phyloP scores from a whole-genome alignment of 164 flowering plant species.

The Saururus chinensis region DNA sequence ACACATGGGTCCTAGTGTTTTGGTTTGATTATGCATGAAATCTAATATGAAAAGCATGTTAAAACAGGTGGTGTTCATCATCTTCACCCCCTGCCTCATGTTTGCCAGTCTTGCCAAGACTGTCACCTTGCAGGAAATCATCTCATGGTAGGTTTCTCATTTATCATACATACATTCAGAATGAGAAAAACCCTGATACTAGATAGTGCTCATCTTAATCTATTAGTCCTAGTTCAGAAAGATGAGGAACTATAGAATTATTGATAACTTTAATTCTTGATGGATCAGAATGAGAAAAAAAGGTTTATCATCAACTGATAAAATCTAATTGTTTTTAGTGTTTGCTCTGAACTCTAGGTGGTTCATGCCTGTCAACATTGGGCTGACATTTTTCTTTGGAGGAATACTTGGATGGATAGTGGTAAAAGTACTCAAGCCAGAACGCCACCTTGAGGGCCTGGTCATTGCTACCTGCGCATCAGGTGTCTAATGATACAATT shows the following conservation, averaged over 20 bases:
- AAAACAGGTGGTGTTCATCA: slow-evolving; percentile 74
- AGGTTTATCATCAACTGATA: too few species aligned
- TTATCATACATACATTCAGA: neutral
- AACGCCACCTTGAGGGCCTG: slow-evolving; percentile 60
- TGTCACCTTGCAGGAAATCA: slow-evolving; percentile 67
- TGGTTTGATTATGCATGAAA: too few species aligned
- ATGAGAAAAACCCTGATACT: too few species aligned
- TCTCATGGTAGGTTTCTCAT: slow-evolving; percentile 56
- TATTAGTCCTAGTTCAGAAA: too few species aligned
- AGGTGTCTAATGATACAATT: slow-evolving; percentile 25
- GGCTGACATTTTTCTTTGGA: slow-evolving; percentile 65
- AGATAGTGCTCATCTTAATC: too few species aligned
- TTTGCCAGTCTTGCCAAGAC: slow-evolving; percentile 72
- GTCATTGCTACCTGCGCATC: slow-evolving; percentile 72
- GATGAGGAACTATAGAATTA: too few species aligned
- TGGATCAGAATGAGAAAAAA: too few species aligned
- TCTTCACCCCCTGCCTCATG: slow-evolving; percentile 74
- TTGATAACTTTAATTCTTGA: too few species aligned
- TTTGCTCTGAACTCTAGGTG: slow-evolving; percentile 42
- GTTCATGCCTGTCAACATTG: slow-evolving; percentile 93
- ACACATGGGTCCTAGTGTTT: too few species aligned
- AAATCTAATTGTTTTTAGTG: neutral
- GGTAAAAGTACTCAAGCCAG: slow-evolving; percentile 62
- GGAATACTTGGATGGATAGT: slow-evolving; percentile 75
- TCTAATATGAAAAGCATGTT: neutral